Conservation (phyloP, 495 filamentous ascomycete genomes). For the Cladorrhinum samala region DNA sequence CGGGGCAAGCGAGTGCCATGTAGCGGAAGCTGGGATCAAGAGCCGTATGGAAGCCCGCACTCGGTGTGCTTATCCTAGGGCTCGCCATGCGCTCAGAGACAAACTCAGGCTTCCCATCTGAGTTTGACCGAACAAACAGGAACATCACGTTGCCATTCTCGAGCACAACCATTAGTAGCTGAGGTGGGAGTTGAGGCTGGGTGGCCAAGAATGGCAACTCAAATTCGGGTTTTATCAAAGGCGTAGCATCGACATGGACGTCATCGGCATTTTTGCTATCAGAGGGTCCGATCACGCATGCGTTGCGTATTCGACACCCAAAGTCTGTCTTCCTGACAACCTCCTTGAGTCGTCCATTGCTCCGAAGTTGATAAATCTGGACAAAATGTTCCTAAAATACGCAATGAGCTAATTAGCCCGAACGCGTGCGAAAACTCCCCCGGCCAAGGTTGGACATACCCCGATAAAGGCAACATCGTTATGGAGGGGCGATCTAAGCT, state of each 20-base stretch:
- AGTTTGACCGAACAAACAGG: slow-evolving; percentile 51
- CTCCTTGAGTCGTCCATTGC: slow-evolving; percentile 61
- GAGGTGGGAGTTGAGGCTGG: slow-evolving; percentile 52
- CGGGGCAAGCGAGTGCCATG: slow-evolving; percentile 38
- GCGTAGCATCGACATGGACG: background rate
- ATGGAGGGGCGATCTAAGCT: slow-evolving; percentile 57
- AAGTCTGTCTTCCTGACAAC: slow-evolving; percentile 71
- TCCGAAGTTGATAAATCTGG: slow-evolving; percentile 61
- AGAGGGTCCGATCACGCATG: slow-evolving; percentile 50
- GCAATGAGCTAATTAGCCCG: slow-evolving; percentile 19
- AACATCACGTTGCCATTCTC: slow-evolving; percentile 65
- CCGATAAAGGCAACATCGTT: slow-evolving; percentile 92
- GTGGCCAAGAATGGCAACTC: background rate
- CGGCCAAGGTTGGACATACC: slow-evolving; percentile 40
- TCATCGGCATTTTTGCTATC: slow-evolving; percentile 19
- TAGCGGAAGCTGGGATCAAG: slow-evolving; percentile 65
- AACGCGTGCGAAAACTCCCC: background rate
- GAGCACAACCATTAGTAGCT: slow-evolving; percentile 68
- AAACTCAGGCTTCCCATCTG: slow-evolving; percentile 48
- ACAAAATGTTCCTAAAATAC: slow-evolving; percentile 53
- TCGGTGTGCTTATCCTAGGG: slow-evolving; percentile 38
- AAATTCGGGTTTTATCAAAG: slow-evolving; percentile 25
- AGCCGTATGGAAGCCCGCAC: slow-evolving; percentile 69
- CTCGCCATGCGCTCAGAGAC: slow-evolving; percentile 53
- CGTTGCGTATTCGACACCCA: slow-evolving; percentile 60